Conservation (phyloP, 2,329 filamentous ascomycete species). For the Aspergillus sp. region DNA sequence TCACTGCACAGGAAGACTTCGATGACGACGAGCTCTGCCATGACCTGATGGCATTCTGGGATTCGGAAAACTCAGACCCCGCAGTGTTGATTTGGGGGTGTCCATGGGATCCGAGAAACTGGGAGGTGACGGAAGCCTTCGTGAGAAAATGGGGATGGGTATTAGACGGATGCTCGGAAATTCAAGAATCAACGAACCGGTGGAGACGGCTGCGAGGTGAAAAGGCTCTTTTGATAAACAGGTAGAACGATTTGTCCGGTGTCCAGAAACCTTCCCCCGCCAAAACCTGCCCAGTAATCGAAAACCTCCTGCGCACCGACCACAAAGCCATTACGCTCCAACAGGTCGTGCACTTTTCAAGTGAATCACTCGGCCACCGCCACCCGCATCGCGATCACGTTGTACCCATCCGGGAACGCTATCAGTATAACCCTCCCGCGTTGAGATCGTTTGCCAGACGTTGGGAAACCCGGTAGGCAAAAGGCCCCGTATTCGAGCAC, state of each 20-base stretch:
- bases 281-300: too few relatives aligned
- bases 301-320: neutral
- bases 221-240: neutral
- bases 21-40: slow-evolving; percentile 29
- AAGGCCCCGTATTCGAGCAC: slow-evolving; percentile 52
- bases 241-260: too few relatives aligned
- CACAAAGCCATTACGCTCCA: slow-evolving; percentile 31
- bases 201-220: slow-evolving; percentile 29
- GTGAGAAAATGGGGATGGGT: slow-evolving; percentile 46
- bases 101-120: slow-evolving; percentile 44
- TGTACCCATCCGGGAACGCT: slow-evolving; percentile 76
- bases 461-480: slow-evolving; percentile 62
- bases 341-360: slow-evolving; percentile 56
- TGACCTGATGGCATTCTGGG: slow-evolving; percentile 39
- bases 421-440: slow-evolving; percentile 59
- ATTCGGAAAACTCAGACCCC: slow-evolving; percentile 8
- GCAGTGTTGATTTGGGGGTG: slow-evolving; percentile 51
- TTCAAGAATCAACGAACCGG: slow-evolving; percentile 26
- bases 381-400: slow-evolving; percentile 26
- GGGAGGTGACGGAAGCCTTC: slow-evolving; percentile 51
- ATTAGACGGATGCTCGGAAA: slow-evolving; percentile 24
- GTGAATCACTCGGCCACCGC: slow-evolving; percentile 58
- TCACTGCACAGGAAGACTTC: slow-evolving; percentile 24
- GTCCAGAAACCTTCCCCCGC: too few relatives aligned
- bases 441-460: slow-evolving; percentile 67